These are phyloP conservation scores for Aspergillus sp. DNA, from an alignment of 2,329 filamentous ascomycete species.

Conservation along the genomic window DNA sequence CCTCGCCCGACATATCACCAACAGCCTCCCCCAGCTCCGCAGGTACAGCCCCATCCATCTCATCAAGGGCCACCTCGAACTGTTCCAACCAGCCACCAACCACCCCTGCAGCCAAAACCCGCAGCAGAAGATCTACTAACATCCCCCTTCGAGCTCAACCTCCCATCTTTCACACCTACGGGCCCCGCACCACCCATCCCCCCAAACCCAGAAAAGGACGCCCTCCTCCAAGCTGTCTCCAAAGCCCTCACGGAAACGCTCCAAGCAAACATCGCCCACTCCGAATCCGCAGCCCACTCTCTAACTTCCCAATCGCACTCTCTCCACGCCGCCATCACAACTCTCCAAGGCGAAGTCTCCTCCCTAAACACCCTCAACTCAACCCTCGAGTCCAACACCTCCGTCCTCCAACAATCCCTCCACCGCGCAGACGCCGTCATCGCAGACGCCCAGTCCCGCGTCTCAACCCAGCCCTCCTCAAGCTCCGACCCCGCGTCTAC, in stretches of 20 bases:
- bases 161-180: slow-evolving; percentile 47
- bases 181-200: slow-evolving; percentile 78
- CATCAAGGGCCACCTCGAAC: slow-evolving; percentile 26
- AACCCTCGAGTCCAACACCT: slow-evolving; percentile 73
- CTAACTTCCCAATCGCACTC: slow-evolving; percentile 77
- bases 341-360: slow-evolving; percentile 71
- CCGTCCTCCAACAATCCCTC: slow-evolving; percentile 74
- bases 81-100: slow-evolving; percentile 14
- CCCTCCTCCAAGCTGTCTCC: slow-evolving; percentile 74
- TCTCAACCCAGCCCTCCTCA: slow-evolving; percentile 25
- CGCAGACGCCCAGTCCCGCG: slow-evolving; percentile 65
- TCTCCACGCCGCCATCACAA: slow-evolving; percentile 67
- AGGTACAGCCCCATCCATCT: slow-evolving; percentile 22
- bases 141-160: slow-evolving; percentile 60
- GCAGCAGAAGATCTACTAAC: slow-evolving; percentile 59
- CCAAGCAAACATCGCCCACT: slow-evolving; percentile 68
- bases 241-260: slow-evolving; percentile 68
- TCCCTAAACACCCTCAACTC: slow-evolving; percentile 69
- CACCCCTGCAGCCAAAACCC: slow-evolving; percentile 28
- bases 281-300: slow-evolving; percentile 70
- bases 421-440: slow-evolving; percentile 77
- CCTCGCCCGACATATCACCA: slow-evolving; percentile 34
- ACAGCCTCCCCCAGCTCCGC: slow-evolving; percentile 27
- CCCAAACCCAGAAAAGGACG: slow-evolving; percentile 93
- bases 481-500: slow-evolving; percentile 33